Base-by-base conservation (phyloP, 1,284 basidiomycete genomes). In the Rhodotorula sp. region DNA sequence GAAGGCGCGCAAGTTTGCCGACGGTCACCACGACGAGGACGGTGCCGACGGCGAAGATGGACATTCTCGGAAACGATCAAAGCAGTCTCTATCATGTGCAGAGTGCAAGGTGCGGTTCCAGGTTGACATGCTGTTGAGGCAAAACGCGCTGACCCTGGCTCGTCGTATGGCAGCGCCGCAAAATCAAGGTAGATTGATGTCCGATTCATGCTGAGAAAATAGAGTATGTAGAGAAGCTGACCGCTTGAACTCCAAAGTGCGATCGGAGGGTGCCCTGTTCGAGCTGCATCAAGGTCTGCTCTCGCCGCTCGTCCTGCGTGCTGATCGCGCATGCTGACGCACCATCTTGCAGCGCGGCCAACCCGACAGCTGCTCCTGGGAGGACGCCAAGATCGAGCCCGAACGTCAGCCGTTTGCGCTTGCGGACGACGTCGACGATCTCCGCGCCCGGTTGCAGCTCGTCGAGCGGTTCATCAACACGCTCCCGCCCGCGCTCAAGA, bases 371-470 rank as follows among this genome's bases (percentile, higher is more conserved):
- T 59, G 57, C 57, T 44, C 24, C 37, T 59, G 57, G 57, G 57
- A 72, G 62, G 67, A 69, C 44, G 67, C 67, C 58, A 72, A 72
- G 37, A 72, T 72, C 37, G 67, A 72, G 37, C 71, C 71, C 17
- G 67, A 72, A 29, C 55, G 55, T 44, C 67, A 68, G 59, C 67
- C 70, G 2, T 72, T 69, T 42, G 67, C 71, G 12, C 67, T 69
- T 30, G 53, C 45, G 6, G 30, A 58, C 48, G 67, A 72, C n/a
- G 64, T 69, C 42, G 62, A 67, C 42, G 67, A 67, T 22, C 37
- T 67, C 24, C 61, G 62, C 12, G 67, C 58, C 1, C 58, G 71
- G 6, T 44, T 67, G 0, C 2, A 6, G 0, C 65, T 64, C 24
- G 30, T 72, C 59, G 67, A 67, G 59, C 61, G 59, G 6, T 69